These are phyloP conservation scores for Penicillium sp. DNA, from an alignment of 2,329 filamentous ascomycete species.

Conservation along the genomic window DNA sequence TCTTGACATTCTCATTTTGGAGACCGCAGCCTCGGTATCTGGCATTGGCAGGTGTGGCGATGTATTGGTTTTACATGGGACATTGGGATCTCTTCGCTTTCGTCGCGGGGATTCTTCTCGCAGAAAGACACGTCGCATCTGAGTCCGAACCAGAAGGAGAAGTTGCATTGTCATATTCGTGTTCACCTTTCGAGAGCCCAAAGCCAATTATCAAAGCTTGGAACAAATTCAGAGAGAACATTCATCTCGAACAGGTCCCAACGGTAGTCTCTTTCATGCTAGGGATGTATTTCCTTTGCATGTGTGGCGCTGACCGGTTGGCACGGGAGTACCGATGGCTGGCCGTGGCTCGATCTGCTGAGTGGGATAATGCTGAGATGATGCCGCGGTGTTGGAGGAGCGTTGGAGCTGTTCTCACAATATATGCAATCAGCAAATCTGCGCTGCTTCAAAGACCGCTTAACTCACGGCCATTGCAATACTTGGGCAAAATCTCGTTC, in stretches of 20 bases:
- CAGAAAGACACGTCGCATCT: background rate
- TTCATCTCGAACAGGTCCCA: background rate
- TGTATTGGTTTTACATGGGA: slow-evolving; percentile 5
- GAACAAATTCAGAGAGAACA: background rate
- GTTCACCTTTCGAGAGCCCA: background rate
- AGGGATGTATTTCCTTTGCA: slow-evolving; percentile 1
- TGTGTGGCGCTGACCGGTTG: background rate
- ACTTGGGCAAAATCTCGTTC: slow-evolving; percentile 1
- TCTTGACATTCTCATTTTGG: slow-evolving; percentile 1
- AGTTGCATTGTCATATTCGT: background rate
- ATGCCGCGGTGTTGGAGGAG: background rate
- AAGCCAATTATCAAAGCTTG: background rate
- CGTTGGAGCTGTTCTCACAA: background rate
- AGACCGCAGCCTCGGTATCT: background rate
- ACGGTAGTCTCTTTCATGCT: background rate
- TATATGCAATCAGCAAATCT: slow-evolving; percentile 1
- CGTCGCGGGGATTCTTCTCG: background rate
- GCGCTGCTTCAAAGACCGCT: background rate
- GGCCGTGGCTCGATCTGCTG: background rate
- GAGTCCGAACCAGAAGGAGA: background rate
- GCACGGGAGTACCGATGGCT: background rate
- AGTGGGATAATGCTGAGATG: slow-evolving; percentile 1
- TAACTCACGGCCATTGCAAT: background rate
- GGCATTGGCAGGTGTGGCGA: background rate
- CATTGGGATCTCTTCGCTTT: slow-evolving; percentile 6